phyloP scores from a whole-genome alignment of 495 filamentous ascomycete species.

The Talaromyces adpressus region DNA sequence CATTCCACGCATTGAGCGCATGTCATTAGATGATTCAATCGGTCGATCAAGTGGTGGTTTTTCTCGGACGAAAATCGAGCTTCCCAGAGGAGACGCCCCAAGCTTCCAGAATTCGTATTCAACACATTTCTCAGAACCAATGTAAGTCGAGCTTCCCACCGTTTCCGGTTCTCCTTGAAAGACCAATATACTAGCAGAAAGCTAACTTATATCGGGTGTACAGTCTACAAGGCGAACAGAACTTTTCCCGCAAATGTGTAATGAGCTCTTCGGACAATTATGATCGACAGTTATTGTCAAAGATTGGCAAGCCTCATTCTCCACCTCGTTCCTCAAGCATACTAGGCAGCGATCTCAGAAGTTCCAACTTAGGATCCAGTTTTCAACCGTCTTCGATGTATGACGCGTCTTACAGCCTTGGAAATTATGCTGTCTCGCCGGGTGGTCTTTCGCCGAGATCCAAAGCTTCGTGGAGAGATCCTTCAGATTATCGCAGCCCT shows the following conservation, averaged over 20 bases:
- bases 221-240: conserved; percentile 53
- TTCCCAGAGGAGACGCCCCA: conserved; percentile 36
- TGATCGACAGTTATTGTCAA: conserved; percentile 72
- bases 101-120: conserved; percentile 30
- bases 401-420: conserved; percentile 6
- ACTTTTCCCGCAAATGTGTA: conserved; percentile 48
- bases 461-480: conserved; percentile 35
- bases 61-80: conserved; percentile 39
- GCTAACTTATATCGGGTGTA: background rate
- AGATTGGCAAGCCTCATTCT: conserved; percentile 59
- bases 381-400: conserved; percentile 35
- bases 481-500: conserved; percentile 41
- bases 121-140: conserved; percentile 33
- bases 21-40: conserved; percentile 35
- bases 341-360: conserved; percentile 42
- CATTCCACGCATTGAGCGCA: conserved; percentile 26
- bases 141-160: conserved; percentile 25
- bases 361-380: conserved; percentile 17
- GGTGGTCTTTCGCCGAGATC: conserved; percentile 39
- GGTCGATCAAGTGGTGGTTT: conserved; percentile 25
- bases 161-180: background rate
- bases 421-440: conserved; percentile 37
- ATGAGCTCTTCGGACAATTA: conserved; percentile 63
- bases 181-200: background rate
- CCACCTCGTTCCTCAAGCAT: conserved; percentile 47